phyloP scores from a whole-genome alignment of 257 asterid genomes.

The Nicotiana knightiana region DNA sequence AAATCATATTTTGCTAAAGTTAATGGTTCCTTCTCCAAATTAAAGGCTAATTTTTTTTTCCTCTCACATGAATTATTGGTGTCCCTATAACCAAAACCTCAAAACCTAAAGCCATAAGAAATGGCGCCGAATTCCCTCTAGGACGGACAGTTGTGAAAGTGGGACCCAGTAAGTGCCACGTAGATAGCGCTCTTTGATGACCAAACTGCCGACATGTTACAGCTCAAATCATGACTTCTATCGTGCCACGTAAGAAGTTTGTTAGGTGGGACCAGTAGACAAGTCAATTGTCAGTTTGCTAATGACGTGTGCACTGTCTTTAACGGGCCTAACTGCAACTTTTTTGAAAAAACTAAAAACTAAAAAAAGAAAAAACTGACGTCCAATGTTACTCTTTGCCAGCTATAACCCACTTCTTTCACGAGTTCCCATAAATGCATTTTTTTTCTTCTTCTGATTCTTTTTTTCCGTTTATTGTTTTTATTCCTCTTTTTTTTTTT shows the following conservation, averaged over 20 bases:
- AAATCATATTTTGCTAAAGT: background rate
- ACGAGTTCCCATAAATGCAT: slow-evolving; percentile 22
- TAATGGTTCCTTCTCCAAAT: background rate
- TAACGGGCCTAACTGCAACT: slow-evolving; percentile 58
- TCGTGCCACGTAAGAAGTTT: slow-evolving; percentile 27
- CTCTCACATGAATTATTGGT: slow-evolving; percentile 30
- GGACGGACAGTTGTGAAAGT: background rate
- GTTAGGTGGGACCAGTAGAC: slow-evolving; percentile 31
- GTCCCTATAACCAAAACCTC: slow-evolving; percentile 2
- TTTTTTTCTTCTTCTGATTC: background rate
- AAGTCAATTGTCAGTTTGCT: slow-evolving; percentile 38
- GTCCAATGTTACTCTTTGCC: slow-evolving; percentile 28
- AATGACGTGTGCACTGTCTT: slow-evolving; percentile 23
- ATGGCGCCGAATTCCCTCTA: slow-evolving; percentile 21
- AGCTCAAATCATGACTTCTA: slow-evolving; percentile 13
- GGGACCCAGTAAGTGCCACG: slow-evolving; percentile 25
- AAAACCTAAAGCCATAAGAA: slow-evolving; percentile 3
- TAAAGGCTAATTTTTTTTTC: background rate
- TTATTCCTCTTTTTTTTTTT: background rate
- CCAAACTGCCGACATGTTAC: slow-evolving; percentile 36
- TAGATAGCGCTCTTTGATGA: slow-evolving; percentile 18
- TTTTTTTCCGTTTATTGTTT: background rate
- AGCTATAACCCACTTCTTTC: slow-evolving; percentile 56
- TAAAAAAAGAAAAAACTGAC: background rate
- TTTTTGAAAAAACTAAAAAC: slow-evolving; percentile 8